Evolutionary conservation across 2,329 filamentous ascomycete genomes (phyloP), one percentile per base, ranked within the genome.

Genomic region (Fusarium dimerum): DNA sequence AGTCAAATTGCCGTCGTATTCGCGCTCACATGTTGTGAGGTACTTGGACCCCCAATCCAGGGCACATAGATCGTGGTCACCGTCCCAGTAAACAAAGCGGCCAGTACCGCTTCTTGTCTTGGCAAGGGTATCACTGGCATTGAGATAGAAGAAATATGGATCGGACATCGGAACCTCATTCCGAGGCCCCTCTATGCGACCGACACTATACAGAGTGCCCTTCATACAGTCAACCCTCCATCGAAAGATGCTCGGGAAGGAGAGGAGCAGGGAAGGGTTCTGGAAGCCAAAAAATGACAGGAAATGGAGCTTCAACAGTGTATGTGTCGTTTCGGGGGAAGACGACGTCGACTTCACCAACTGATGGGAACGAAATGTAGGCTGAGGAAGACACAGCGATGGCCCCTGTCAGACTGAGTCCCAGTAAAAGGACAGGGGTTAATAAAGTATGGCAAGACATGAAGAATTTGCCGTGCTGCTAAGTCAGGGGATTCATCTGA

Each of bases 261-360:
- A 55, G 7, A 47, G 48, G 29, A 59, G 44, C 13, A 48, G 51
- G 12, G 55, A 48, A 2, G 56, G 47, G 11, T 58, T 59, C 43
- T 58, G 51, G 12, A 55, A 53, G 13, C 55, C 55, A 16, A 58
- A 58, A 58, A 8, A 58, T 58, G 16, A 58, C 41, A 2, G 45
- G 55, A 9, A 58, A 58, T 2, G 56, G 55, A 1, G 56, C 56
- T 42, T 58, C 55, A 9, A 29, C 51, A 8, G 51, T 55, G 34
- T 58, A 58, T 7, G 56, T 55, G 15, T 55, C 55, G n/a, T 58
- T 17, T 6, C 38, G 45, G 13, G 51, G 55, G n/a, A 58, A 58
- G 5, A 58, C 51, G 30, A 58, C 7, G 36, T 55, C 55, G 18
- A 58, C 38, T 42, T 58, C 55, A 18, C 55, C 56, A 13, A 51